Evolutionary conservation across 2,329 filamentous ascomycete species (phyloP).

Genomic region (Bipolaris oryzae): DNA sequence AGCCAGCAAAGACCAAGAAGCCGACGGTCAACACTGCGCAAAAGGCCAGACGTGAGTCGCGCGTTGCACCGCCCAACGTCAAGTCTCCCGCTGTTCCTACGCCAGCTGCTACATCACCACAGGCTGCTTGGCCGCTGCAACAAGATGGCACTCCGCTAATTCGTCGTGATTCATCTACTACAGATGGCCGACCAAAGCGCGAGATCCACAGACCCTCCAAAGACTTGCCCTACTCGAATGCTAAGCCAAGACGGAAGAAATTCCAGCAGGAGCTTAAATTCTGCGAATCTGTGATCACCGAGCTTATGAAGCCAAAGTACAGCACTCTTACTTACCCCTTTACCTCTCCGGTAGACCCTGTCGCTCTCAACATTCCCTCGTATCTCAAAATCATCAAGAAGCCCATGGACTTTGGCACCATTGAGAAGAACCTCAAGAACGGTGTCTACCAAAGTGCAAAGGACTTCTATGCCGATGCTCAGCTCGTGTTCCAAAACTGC

Average conservation of each 20-base stretch:
- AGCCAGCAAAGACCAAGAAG: conserved; percentile 62
- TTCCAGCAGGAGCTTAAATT: conserved; percentile 88
- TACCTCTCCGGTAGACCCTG: conserved; percentile 84
- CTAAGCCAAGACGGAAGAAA: conserved; percentile 89
- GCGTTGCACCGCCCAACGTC: conserved; percentile 49
- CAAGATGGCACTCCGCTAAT: conserved; percentile 81
- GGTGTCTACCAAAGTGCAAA: conserved; percentile 82
- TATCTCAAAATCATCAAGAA: conserved; percentile 96
- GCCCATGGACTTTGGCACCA: conserved; percentile 92
- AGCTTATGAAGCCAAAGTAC: conserved; percentile 78
- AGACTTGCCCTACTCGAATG: conserved; percentile 83
- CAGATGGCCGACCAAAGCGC: conserved; percentile 84
- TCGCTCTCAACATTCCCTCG: conserved; percentile 88
- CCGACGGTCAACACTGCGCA: conserved; percentile 37
- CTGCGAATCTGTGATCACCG: conserved; percentile 78
- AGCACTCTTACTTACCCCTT: conserved; percentile 73
- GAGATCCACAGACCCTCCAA: conserved; percentile 90
- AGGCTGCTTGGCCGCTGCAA: conserved; percentile 72
- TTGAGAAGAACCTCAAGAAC: conserved; percentile 70
- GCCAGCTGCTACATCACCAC: conserved; percentile 52
- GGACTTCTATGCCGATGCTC: conserved; percentile 84
- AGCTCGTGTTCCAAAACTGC: conserved; percentile 86
- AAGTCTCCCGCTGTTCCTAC: conserved; percentile 52
- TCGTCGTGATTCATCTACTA: conserved; percentile 80
- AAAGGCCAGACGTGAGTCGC: conserved; percentile 57